phyloP scores from a whole-genome alignment of 2,329 filamentous ascomycete genomes.

The Colletotrichum camelliae region DNA sequence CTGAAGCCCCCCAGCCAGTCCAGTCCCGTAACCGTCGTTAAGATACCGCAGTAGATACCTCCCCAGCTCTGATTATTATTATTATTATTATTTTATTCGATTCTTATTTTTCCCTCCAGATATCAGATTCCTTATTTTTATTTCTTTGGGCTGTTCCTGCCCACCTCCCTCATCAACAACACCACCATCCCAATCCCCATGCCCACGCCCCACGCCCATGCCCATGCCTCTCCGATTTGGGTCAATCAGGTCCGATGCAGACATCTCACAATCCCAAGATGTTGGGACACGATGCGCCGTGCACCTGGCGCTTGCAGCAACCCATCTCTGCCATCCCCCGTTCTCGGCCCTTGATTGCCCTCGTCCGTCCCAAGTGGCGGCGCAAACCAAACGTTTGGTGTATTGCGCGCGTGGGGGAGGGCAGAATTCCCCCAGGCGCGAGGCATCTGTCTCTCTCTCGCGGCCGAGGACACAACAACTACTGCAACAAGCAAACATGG shows the following conservation, averaged over 20 bases:
- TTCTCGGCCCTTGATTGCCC: neutral
- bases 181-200: neutral
- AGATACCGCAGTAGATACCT: neutral
- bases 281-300: neutral
- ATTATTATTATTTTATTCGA: neutral
- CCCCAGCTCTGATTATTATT: neutral
- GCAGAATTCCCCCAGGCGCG: neutral
- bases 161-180: neutral
- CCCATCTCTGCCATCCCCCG: neutral
- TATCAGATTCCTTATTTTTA: neutral
- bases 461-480: neutral
- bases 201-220: neutral
- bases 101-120: neutral
- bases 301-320: neutral
- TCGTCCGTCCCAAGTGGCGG: neutral
- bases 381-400: neutral
- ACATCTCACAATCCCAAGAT: neutral
- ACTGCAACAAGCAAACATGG: neutral
- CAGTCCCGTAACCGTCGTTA: neutral
- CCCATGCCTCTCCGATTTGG: neutral
- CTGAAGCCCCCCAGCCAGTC: neutral
- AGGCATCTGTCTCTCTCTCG: neutral
- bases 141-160: neutral
- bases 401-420: neutral
- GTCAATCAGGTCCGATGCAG: slow-evolving; percentile 5